Percentiles rank a stretch among this genome's conserved stretches.
phyloP scores from a whole-genome alignment of 148 eudicot genomes.

The Suaeda aralocaspica region DNA sequence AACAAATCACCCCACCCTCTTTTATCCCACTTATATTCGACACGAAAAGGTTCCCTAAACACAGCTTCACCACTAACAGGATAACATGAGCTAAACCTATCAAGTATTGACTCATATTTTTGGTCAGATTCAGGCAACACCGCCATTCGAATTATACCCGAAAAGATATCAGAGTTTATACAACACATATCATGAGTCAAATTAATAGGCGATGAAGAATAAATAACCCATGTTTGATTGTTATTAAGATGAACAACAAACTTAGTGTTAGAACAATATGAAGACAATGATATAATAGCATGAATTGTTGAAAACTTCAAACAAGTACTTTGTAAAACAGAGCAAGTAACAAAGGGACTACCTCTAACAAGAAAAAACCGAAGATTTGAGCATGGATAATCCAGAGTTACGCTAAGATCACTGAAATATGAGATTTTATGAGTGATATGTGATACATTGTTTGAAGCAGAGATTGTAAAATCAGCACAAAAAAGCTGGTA shows the following conservation, averaged over 20 bases:
- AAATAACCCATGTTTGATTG: slow-evolving; percentile 74
- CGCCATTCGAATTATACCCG: slow-evolving; percentile 65
- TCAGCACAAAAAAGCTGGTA: slow-evolving; percentile 69
- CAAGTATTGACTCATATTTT: slow-evolving; percentile 46
- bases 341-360: slow-evolving; percentile 72
- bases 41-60: slow-evolving; percentile 49
- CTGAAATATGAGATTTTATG: slow-evolving; percentile 53
- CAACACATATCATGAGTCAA: slow-evolving; percentile 42
- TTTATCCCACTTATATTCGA: slow-evolving; percentile 78
- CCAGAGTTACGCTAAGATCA: slow-evolving; percentile 75
- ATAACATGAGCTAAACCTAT: slow-evolving; percentile 71
- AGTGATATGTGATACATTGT: slow-evolving; percentile 15
- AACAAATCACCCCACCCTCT: slow-evolving; percentile 83
- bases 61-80: slow-evolving; percentile 62
- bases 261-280: slow-evolving; percentile 50
- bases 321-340: slow-evolving; percentile 27
- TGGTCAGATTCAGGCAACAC: slow-evolving; percentile 43
- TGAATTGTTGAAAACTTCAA: slow-evolving; percentile 61
- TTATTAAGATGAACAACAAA: slow-evolving; percentile 60
- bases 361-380: slow-evolving; percentile 76
- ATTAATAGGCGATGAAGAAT: slow-evolving; percentile 56
- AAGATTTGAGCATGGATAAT: slow-evolving; percentile 56
- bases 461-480: slow-evolving; percentile 48
- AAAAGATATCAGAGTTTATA: slow-evolving; percentile 47
- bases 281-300: slow-evolving; percentile 46